Percentiles rank a stretch among this genome's conserved stretches.
These are phyloP conservation scores for Exophiala aquamarina DNA, from an alignment of 2,329 filamentous ascomycete species.

Conservation along the genomic window DNA sequence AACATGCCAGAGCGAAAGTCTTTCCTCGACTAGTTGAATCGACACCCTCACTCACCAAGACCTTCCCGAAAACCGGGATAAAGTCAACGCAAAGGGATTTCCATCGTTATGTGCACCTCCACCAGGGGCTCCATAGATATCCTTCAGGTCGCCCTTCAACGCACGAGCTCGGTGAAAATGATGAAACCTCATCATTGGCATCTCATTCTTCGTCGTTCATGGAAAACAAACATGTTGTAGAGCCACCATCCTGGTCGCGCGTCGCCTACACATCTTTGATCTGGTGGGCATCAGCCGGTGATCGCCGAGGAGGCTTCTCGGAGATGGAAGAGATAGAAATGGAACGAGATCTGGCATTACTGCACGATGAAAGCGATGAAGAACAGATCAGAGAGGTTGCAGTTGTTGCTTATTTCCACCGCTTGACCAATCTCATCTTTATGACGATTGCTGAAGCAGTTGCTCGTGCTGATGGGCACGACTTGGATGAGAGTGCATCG, in stretches of 20 bases:
- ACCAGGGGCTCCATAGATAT: constrained; percentile 54
- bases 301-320: constrained; percentile 54
- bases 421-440: constrained; percentile 47
- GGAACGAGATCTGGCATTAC: constrained; percentile 44
- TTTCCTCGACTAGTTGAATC: constrained; percentile 75
- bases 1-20: constrained; percentile 54
- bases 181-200: constrained; percentile 34
- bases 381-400: constrained; percentile 45
- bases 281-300: constrained; percentile 68
- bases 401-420: constrained; percentile 51
- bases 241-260: constrained; percentile 59
- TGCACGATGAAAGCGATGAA: constrained; percentile 36
- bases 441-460: constrained; percentile 43
- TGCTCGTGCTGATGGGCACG: constrained; percentile 38
- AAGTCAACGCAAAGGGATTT: constrained; percentile 90
- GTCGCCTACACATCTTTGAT: constrained; percentile 64
- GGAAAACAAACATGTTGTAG: constrained; percentile 46
- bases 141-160: constrained; percentile 19
- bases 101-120: constrained; percentile 71
- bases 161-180: constrained; percentile 30
- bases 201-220: constrained; percentile 41
- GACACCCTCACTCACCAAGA: constrained; percentile 25
- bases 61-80: constrained; percentile 60
- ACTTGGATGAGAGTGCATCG: constrained; percentile 18
- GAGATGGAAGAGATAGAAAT: constrained; percentile 54